These are phyloP conservation scores for Blastocystis sp. DNA, from an alignment of 352 stramenopile genomes.

Conservation along the genomic window DNA sequence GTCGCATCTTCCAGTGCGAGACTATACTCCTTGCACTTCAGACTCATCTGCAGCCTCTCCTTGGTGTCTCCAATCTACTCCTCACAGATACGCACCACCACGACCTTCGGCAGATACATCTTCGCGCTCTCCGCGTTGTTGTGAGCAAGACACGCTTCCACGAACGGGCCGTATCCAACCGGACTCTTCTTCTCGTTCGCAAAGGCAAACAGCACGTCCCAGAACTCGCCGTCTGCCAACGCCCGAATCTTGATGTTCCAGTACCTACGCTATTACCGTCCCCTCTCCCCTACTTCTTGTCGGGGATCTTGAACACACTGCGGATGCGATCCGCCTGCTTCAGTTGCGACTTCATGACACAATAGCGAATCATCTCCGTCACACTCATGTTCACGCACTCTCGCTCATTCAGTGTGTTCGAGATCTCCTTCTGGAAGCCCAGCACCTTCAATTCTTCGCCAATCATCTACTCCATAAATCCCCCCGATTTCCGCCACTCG, in stretches of 20 bases:
- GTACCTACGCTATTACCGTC: neutral
- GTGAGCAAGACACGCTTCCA: constrained; percentile 38
- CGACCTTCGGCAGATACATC: constrained; percentile 32
- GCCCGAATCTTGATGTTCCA: constrained; percentile 57
- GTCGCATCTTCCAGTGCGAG: constrained; percentile 35
- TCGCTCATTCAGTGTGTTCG: neutral
- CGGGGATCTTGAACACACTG: constrained; percentile 28
- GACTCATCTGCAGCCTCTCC: constrained; percentile 20
- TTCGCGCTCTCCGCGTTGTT: neutral
- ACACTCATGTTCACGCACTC: constrained; percentile 18
- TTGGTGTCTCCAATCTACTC: constrained; percentile 58
- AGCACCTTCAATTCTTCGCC: constrained; percentile 41
- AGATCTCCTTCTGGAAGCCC: constrained; percentile 39
- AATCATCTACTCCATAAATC: neutral
- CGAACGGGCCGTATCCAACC: constrained; percentile 41
- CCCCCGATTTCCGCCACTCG: neutral
- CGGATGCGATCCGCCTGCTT: constrained; percentile 61
- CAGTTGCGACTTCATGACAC: constrained; percentile 17
- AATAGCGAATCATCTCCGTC: constrained; percentile 38
- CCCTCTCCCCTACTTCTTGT: constrained; percentile 10
- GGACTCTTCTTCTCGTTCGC: constrained; percentile 65
- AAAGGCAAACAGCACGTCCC: constrained; percentile 48
- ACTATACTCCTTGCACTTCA: constrained; percentile 4
- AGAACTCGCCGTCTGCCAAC: constrained; percentile 46
- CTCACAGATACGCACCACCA: neutral